Evolutionary conservation across 371 early-diverging fungal species (phyloP), one percentile per base, ranked within the genome.

Genomic region (Mortierella sp.): DNA sequence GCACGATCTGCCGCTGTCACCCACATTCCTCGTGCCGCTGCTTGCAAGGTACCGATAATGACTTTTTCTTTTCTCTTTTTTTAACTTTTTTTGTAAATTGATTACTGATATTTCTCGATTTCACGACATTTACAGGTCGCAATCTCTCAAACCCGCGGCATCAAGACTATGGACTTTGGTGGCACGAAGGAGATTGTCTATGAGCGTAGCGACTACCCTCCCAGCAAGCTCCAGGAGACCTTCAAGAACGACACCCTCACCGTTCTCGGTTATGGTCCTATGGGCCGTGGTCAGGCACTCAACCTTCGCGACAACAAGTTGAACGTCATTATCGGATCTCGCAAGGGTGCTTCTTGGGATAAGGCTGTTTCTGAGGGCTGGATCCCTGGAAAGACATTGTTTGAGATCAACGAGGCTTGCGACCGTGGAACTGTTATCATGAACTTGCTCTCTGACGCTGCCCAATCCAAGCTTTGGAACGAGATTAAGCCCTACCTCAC

Each of bases 221-320:
- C 88, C 72, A 94, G 93, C 76, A 97, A 97, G 92, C 90, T 97
- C 65, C 89, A 91, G 53, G 90, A 95, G 81, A 94, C 96, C 79
- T 97, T 98, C 89, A 93, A 91, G 87, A 88, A 97, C 76, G 97
- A 98, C 84, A 95, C 95, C 69, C 92, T 98, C 83, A 96, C 97
- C 63, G 95, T 98, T 59, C 92, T 98, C 78, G 98, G 98, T 71
- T 98, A 98, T 87, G 98, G 98, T 65, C 96, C 98, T 63, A 97
- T 97, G 89, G 98, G 98, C 73, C 95, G 94, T 87, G 97, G 96
- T 74, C 98, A 98, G 88, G 93, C 95, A 61, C 91, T 97, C 77
- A 98, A 98, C 94, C 89, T 96, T 84, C 95, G 96, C 74, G 98
- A 98, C 91, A 96, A 98, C 84, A 96, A 96, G 72, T 89, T 97